These are phyloP conservation scores for Alternaria incomplexa DNA, from an alignment of 2,329 filamentous ascomycete genomes.

Conservation along the genomic window DNA sequence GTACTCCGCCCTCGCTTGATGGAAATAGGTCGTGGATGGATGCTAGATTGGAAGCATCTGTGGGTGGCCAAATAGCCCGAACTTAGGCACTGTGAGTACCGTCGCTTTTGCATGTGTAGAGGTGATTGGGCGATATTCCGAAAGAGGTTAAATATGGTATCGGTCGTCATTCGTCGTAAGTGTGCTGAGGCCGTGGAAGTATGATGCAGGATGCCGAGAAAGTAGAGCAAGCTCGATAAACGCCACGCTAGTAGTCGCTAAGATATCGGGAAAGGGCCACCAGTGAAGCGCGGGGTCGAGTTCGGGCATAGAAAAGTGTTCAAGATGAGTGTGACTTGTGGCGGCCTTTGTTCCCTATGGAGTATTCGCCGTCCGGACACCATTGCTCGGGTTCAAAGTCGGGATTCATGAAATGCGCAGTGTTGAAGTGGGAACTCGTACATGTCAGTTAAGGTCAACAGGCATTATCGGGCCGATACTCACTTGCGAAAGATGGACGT, in stretches of 20 bases:
- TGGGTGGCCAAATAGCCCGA: conserved; percentile 23
- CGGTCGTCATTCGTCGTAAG: conserved; percentile 39
- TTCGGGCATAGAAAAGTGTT: conserved; percentile 18
- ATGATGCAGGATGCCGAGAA: conserved; percentile 40
- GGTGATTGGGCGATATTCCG: conserved; percentile 34
- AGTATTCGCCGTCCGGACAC: conserved; percentile 56
- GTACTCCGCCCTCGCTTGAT: conserved; percentile 27
- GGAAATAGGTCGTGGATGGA: conserved; percentile 24
- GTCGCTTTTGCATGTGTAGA: conserved; percentile 41
- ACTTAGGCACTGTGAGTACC: conserved; percentile 21
- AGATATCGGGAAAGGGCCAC: conserved; percentile 41
- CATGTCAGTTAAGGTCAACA: conserved; percentile 18
- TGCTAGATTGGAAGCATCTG: conserved; percentile 27
- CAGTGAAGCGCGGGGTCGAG: conserved; percentile 27
- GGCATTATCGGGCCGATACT: conserved; percentile 19
- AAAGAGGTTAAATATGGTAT: conserved; percentile 46
- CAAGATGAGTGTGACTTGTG: conserved; percentile 47
- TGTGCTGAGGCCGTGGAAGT: conserved; percentile 34
- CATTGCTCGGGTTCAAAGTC: conserved; percentile 62
- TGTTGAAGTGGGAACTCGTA: conserved; percentile 58
- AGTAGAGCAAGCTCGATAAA: conserved; percentile 40
- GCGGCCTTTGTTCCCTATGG: conserved; percentile 45
- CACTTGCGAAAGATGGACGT: conserved; percentile 59
- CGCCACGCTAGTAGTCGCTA: conserved; percentile 48
- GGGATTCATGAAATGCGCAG: conserved; percentile 59